These are phyloP conservation scores for Alternaria ethzedia DNA, from an alignment of 2,329 filamentous ascomycete genomes.

Conservation along the genomic window DNA sequence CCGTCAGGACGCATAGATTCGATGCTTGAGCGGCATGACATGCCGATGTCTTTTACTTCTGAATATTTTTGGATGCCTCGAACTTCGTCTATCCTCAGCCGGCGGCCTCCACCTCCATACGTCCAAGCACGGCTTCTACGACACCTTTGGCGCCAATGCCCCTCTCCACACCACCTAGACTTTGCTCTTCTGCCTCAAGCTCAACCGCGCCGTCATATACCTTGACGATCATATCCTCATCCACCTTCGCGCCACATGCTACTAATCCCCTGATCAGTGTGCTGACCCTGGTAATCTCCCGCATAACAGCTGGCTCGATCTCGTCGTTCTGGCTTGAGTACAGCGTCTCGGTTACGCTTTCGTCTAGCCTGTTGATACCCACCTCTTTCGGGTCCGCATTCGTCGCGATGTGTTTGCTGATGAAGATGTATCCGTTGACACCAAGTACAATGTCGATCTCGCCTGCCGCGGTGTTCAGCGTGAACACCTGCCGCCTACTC, in stretches of 20 bases:
- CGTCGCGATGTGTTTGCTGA: slow-evolving; percentile 79
- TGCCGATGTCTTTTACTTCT: not conserved
- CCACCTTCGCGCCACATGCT: slow-evolving; percentile 80
- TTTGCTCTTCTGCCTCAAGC: slow-evolving; percentile 67
- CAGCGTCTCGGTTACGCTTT: slow-evolving; percentile 81
- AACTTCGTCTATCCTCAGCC: slow-evolving; percentile 15
- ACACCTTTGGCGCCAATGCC: slow-evolving; percentile 41
- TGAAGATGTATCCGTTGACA: slow-evolving; percentile 97
- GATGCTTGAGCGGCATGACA: not conserved
- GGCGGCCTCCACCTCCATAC: slow-evolving; percentile 35
- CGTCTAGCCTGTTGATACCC: slow-evolving; percentile 84
- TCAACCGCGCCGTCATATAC: slow-evolving; percentile 85
- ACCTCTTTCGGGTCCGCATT: slow-evolving; percentile 59
- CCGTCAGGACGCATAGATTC: not conserved
- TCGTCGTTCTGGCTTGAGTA: slow-evolving; percentile 96
- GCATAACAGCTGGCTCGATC: slow-evolving; percentile 76
- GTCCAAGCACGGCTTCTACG: slow-evolving; percentile 38
- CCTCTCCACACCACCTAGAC: slow-evolving; percentile 56
- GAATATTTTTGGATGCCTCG: not conserved
- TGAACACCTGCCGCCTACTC: slow-evolving; percentile 86
- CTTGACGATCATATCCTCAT: slow-evolving; percentile 84
- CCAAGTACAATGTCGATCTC: slow-evolving; percentile 86
- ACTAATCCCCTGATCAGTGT: slow-evolving; percentile 84
- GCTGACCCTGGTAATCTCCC: slow-evolving; percentile 84
- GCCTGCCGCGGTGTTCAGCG: slow-evolving; percentile 65